These are phyloP conservation scores for Thalassiosira ordinaria DNA, from an alignment of 352 stramenopile species.

Conservation along the genomic window DNA sequence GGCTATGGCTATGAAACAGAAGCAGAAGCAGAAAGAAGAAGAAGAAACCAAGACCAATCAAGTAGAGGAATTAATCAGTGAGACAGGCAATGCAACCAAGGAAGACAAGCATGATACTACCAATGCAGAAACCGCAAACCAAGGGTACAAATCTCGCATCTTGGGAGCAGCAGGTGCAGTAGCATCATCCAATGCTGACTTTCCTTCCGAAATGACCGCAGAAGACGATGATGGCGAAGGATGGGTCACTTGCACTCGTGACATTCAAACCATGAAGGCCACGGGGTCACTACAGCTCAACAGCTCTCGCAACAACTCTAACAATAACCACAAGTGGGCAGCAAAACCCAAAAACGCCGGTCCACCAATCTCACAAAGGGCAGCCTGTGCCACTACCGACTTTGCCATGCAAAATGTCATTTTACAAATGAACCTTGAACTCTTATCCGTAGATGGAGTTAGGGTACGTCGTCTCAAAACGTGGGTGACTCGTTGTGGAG, in stretches of 20 bases:
- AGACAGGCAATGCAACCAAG: background rate
- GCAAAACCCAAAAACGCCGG: slow-evolving; percentile 35
- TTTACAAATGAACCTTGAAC: slow-evolving; percentile 88
- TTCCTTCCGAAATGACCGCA: slow-evolving; percentile 47
- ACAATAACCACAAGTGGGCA: slow-evolving; percentile 1
- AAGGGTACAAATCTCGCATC: slow-evolving; percentile 66
- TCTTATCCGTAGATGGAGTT: slow-evolving; percentile 87
- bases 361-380: slow-evolving; percentile 58
- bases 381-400: slow-evolving; percentile 89
- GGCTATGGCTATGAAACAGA: slow-evolving; percentile 36
- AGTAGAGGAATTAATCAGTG: slow-evolving; percentile 1
- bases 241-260: slow-evolving; percentile 75
- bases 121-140: slow-evolving; percentile 12
- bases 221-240: slow-evolving; percentile 83
- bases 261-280: slow-evolving; percentile 71
- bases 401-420: slow-evolving; percentile 93
- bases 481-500: slow-evolving; percentile 96
- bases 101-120: slow-evolving; percentile 5
- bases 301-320: slow-evolving; percentile 15
- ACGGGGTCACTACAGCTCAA: slow-evolving; percentile 55
- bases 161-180: slow-evolving; percentile 40
- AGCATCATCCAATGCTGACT: slow-evolving; percentile 19
- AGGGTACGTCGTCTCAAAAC: slow-evolving; percentile 86
- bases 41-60: background rate
- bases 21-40: slow-evolving; percentile 3